These are phyloP conservation scores for Globisporangium radiosum DNA, from an alignment of 352 stramenopile species.

Conservation along the genomic window DNA sequence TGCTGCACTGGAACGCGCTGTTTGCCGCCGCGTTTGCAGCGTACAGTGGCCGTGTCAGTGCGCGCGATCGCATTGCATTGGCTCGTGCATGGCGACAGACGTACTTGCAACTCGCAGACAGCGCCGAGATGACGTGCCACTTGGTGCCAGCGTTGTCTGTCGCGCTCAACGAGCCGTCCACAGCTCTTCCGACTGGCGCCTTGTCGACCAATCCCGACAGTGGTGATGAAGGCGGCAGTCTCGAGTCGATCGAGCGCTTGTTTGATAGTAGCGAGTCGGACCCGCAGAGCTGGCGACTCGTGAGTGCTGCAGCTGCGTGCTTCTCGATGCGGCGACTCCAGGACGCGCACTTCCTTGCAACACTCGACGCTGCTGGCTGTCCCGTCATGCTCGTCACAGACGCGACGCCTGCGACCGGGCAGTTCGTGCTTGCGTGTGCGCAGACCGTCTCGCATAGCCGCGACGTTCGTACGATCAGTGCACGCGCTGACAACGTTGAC, in stretches of 20 bases:
- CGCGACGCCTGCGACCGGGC: constrained; percentile 31
- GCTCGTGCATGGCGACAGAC: constrained; percentile 14
- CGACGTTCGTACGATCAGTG: constrained; percentile 35
- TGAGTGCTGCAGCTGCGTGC: constrained; percentile 17
- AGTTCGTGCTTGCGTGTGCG: constrained; percentile 34
- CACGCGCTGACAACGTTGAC: constrained; percentile 27
- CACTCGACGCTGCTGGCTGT: constrained; percentile 19
- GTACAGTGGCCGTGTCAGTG: constrained; percentile 23
- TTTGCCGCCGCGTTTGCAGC: constrained; percentile 32
- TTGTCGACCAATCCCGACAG: neutral
- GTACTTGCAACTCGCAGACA: constrained; percentile 5
- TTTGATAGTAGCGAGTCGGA: neutral
- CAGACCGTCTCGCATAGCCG: constrained; percentile 35
- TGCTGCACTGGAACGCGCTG: constrained; percentile 51
- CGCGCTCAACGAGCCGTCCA: constrained; percentile 8
- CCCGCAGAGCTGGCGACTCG: constrained; percentile 16
- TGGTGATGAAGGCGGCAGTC: neutral
- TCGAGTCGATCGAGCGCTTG: neutral
- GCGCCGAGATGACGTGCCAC: constrained; percentile 5
- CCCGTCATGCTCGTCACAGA: constrained; percentile 36
- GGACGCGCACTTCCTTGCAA: constrained; percentile 31
- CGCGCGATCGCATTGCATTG: constrained; percentile 10
- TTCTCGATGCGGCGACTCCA: constrained; percentile 46
- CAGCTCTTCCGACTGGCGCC: too few species aligned
- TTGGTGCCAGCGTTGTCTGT: constrained; percentile 21